These are phyloP conservation scores for Aspergillus novofumigatus DNA, from an alignment of 2,329 filamentous ascomycete species.

Conservation along the genomic window DNA sequence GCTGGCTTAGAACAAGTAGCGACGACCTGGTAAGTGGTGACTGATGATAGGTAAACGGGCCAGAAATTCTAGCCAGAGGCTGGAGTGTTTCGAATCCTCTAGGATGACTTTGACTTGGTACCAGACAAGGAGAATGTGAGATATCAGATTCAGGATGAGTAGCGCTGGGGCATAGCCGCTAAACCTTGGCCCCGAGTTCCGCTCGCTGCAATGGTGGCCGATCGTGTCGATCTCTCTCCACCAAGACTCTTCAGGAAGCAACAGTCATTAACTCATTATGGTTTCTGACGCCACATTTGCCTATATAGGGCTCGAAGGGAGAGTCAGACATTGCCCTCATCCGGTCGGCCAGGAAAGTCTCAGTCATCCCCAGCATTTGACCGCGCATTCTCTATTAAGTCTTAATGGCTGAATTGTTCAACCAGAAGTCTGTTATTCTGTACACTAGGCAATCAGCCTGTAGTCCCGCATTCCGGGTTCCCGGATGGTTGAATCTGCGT, in stretches of 20 bases:
- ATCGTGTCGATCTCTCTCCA: conserved; percentile 7
- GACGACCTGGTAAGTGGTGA: neutral
- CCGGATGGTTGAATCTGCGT: neutral
- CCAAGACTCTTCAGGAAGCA: neutral
- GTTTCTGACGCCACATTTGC: neutral
- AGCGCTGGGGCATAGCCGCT: conserved; percentile 13
- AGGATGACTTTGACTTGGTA: neutral
- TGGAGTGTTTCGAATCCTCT: neutral
- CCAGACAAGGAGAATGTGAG: conserved; percentile 20
- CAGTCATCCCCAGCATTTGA: neutral
- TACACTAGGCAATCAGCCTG: neutral
- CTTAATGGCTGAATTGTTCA: neutral
- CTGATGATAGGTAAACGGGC: neutral
- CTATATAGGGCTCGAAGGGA: neutral
- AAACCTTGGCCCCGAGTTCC: conserved; percentile 5
- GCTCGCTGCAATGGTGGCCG: conserved; percentile 6
- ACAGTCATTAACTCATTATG: neutral
- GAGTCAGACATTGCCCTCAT: neutral
- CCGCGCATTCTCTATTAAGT: neutral
- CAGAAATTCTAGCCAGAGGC: neutral
- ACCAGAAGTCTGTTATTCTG: neutral
- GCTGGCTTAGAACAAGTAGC: neutral
- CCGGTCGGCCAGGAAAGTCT: neutral
- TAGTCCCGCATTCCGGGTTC: neutral
- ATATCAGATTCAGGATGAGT: conserved; percentile 16